phyloP scores from a whole-genome alignment of 2,329 filamentous ascomycete species.

The Penicillium hordei region DNA sequence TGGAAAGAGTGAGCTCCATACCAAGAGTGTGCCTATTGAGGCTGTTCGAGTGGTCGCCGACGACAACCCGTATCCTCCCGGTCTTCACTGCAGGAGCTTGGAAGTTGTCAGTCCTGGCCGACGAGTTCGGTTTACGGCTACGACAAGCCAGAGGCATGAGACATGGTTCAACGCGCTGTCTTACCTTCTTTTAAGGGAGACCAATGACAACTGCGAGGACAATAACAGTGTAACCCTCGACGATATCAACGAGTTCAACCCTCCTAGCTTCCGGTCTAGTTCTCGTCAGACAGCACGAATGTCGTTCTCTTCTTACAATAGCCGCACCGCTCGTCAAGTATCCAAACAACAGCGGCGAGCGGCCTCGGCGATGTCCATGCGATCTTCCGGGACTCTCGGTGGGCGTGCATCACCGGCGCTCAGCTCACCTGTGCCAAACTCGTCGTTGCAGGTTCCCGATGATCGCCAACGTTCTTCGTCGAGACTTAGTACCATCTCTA shows the following conservation, averaged over 20 bases:
- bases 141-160: conserved; percentile 90
- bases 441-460: conserved; percentile 36
- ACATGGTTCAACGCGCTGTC: conserved; percentile 98
- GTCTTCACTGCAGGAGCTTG: conserved; percentile 89
- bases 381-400: conserved; percentile 38
- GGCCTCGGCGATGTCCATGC: conserved; percentile 40
- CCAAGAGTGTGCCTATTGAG: conserved; percentile 92
- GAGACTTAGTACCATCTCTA: conserved; percentile 49
- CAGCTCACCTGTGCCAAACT: conserved; percentile 34
- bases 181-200: conserved; percentile 80
- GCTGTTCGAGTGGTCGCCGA: conserved; percentile 88
- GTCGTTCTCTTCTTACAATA: conserved; percentile 80
- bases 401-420: conserved; percentile 37
- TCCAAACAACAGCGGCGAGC: conserved; percentile 53
- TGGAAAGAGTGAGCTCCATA: conserved; percentile 72
- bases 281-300: conserved; percentile 55
- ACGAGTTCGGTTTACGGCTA: conserved; percentile 88
- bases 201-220: conserved; percentile 57
- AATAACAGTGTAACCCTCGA: conserved; percentile 59
- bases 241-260: conserved; percentile 79
- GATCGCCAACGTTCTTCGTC: conserved; percentile 47
- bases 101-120: conserved; percentile 86
- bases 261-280: conserved; percentile 60
- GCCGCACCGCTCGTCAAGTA: conserved; percentile 66
- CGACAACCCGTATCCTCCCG: conserved; percentile 92